Evolutionary conservation across 225 moss, liverwort and hornwort genomes (phyloP).

Genomic region (Sphagnum tenellum): DNA sequence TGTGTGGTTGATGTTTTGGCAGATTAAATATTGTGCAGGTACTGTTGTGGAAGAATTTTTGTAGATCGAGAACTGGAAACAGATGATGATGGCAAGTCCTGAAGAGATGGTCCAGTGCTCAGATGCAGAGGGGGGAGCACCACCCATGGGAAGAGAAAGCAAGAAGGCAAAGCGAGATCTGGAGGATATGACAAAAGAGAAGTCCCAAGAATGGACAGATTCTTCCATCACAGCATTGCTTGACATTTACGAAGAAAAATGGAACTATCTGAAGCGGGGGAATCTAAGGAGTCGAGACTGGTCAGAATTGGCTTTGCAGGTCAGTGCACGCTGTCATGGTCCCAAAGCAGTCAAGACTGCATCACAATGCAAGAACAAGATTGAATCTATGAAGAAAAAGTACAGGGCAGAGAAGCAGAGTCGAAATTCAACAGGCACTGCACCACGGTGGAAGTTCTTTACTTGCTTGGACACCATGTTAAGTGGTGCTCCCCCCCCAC

Average conservation of each 20-base stretch:
- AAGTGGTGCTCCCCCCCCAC: neutral
- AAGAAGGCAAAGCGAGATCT: conserved; percentile 1
- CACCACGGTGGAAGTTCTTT: conserved; percentile 1
- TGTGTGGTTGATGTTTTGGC: too few relatives aligned
- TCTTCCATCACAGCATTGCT: conserved; percentile 1
- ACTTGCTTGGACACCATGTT: conserved; percentile 1
- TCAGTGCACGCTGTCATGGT: neutral
- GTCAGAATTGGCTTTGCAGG: neutral
- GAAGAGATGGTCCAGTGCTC: conserved; percentile 6
- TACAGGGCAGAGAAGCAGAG: conserved; percentile 5
- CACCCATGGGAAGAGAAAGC: neutral
- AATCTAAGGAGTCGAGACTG: conserved; percentile 1
- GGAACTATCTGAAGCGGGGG: conserved; percentile 4
- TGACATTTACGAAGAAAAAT: conserved; percentile 3
- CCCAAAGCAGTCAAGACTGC: conserved; percentile 1
- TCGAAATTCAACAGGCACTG: neutral
- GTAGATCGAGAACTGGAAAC: too few relatives aligned
- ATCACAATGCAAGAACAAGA: conserved; percentile 3
- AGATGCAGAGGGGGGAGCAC: neutral
- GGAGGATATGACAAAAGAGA: conserved; percentile 2
- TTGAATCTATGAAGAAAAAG: conserved; percentile 5
- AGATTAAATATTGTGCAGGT: too few relatives aligned
- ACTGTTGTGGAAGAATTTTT: too few relatives aligned
- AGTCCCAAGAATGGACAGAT: conserved; percentile 4
- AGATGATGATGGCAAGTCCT: conserved; percentile 1